phyloP scores from a whole-genome alignment of 257 asterid genomes.

The Marsdenia floribunda region DNA sequence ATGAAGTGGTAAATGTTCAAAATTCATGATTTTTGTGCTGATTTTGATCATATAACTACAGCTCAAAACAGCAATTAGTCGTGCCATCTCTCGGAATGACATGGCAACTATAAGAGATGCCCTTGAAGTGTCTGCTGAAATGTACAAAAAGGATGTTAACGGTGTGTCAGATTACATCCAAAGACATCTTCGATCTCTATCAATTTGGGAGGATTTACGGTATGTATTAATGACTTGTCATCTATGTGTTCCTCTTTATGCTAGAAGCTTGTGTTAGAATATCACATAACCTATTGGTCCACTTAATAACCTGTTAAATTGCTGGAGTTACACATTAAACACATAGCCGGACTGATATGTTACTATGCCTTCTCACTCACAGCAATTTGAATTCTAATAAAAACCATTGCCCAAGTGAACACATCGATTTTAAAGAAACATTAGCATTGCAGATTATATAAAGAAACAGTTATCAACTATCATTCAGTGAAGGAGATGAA shows the following conservation, averaged over 20 bases:
- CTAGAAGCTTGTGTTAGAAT: background rate
- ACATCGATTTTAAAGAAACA: background rate
- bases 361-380: background rate
- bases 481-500: background rate
- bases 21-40: background rate
- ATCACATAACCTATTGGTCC: background rate
- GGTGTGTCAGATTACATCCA: constrained; percentile 82
- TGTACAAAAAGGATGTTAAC: constrained; percentile 77
- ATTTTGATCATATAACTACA: constrained; percentile 31
- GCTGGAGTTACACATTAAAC: background rate
- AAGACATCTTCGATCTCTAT: constrained; percentile 82
- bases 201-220: constrained; percentile 98
- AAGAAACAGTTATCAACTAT: background rate
- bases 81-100: constrained; percentile 90
- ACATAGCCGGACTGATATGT: background rate
- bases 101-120: constrained; percentile 94
- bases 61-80: constrained; percentile 88
- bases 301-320: background rate
- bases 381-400: too few relatives aligned
- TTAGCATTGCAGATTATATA: background rate
- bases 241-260: background rate
- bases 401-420: background rate
- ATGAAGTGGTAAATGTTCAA: constrained; percentile 1
- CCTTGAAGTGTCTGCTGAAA: constrained; percentile 95
- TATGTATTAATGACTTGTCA: constrained; percentile 22